These are phyloP conservation scores for Lentinula detonsa DNA, from an alignment of 768 basidiomycete species.

Conservation along the genomic window DNA sequence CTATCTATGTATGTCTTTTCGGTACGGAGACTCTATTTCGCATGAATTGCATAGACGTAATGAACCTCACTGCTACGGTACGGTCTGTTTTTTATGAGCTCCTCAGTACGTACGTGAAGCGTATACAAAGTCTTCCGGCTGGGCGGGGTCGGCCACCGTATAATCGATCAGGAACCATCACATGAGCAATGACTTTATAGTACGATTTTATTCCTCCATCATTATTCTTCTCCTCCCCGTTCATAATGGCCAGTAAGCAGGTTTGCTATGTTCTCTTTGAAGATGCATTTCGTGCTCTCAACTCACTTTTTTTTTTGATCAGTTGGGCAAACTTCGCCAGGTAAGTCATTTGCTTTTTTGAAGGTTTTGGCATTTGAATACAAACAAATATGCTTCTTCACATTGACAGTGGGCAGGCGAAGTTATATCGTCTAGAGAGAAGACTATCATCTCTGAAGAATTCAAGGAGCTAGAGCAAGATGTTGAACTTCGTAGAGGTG, in stretches of 20 bases:
- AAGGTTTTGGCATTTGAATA: not conserved
- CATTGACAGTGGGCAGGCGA: conserved; percentile 76
- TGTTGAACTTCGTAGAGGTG: conserved; percentile 73
- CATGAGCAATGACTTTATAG: not conserved
- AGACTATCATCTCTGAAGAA: conserved; percentile 71
- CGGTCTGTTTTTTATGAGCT: too few species aligned
- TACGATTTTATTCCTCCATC: conserved; percentile 18
- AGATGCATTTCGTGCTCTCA: not conserved
- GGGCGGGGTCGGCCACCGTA: not conserved
- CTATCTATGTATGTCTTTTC: conserved; percentile 3
- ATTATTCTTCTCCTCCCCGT: conserved; percentile 24
- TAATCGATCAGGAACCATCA: not conserved
- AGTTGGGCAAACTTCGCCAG: conserved; percentile 80
- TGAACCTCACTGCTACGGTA: not conserved
- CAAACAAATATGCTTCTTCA: conserved; percentile 13
- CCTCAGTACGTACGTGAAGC: too few species aligned
- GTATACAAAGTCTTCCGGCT: not conserved
- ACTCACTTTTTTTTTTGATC: not conserved
- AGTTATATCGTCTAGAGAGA: conserved; percentile 80
- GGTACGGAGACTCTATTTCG: not conserved
- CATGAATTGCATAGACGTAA: not conserved
- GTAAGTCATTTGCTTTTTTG: conserved; percentile 28
- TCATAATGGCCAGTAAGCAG: conserved; percentile 63
- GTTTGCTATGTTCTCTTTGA: conserved; percentile 23
- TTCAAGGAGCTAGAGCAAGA: conserved; percentile 80